Evolutionary conservation across 495 filamentous ascomycete genomes (phyloP).

Genomic region (Cercophora newfieldiana): DNA sequence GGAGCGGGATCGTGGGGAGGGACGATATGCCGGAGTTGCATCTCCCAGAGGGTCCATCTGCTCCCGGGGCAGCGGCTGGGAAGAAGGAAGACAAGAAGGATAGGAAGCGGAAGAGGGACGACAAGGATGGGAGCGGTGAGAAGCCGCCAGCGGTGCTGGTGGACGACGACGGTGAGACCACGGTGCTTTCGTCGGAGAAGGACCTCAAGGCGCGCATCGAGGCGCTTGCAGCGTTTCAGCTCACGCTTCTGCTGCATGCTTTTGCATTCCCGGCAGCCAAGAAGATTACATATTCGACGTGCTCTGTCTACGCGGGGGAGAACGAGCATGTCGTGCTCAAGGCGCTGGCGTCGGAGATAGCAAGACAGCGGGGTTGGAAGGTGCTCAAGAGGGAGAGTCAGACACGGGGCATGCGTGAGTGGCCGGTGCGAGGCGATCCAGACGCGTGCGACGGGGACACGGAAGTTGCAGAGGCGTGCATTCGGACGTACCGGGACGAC

Average conservation of each 20-base stretch:
- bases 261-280: constrained; percentile 75
- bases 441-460: constrained; percentile 57
- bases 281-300: constrained; percentile 87
- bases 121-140: constrained; percentile 20
- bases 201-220: constrained; percentile 58
- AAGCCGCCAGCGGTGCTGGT: constrained; percentile 35
- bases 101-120: constrained; percentile 37
- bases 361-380: constrained; percentile 70
- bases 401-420: constrained; percentile 66
- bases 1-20: constrained; percentile 88
- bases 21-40: constrained; percentile 69
- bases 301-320: constrained; percentile 80
- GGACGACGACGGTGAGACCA: constrained; percentile 52
- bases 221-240: constrained; percentile 75
- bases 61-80: neutral
- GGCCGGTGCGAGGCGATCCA: constrained; percentile 69
- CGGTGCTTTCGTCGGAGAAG: constrained; percentile 41
- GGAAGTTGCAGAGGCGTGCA: constrained; percentile 65
- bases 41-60: constrained; percentile 49
- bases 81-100: neutral
- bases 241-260: constrained; percentile 75
- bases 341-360: constrained; percentile 65
- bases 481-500: constrained; percentile 78
- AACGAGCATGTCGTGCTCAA: constrained; percentile 81
- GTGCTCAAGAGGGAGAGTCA: constrained; percentile 70